Conservation (phyloP, 2,329 filamentous ascomycete genomes). For the Pestalotiopsis sp. region DNA sequence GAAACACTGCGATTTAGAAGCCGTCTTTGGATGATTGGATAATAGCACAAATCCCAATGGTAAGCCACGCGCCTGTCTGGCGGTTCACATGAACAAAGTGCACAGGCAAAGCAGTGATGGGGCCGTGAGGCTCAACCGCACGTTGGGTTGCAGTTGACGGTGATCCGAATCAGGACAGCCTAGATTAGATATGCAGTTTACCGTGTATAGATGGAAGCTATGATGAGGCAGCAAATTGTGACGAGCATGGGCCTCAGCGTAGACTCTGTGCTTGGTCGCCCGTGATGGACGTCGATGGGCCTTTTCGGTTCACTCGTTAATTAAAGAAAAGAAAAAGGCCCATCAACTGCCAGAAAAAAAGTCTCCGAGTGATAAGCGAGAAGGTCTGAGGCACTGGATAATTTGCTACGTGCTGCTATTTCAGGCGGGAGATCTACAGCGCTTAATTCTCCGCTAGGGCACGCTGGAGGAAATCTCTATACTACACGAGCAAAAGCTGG, state of each 20-base stretch:
- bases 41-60: neutral
- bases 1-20: neutral
- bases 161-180: neutral
- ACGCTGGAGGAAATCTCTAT: neutral
- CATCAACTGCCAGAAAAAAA: neutral
- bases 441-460: neutral
- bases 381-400: neutral
- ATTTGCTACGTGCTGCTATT: neutral
- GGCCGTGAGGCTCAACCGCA: neutral
- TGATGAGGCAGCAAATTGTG: neutral
- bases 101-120: neutral
- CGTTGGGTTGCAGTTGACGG: neutral
- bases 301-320: neutral
- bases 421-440: conserved; percentile 1
- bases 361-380: neutral
- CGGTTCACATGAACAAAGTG: neutral
- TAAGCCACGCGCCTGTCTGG: neutral
- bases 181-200: neutral
- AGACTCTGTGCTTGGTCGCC: neutral
- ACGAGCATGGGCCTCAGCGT: neutral
- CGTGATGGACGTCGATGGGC: neutral
- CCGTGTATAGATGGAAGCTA: neutral
- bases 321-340: neutral
- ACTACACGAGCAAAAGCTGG: neutral
- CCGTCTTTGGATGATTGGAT: conserved; percentile 1